phyloP scores from a whole-genome alignment of 768 basidiomycete species.

The Leucosporidium yakuticum region DNA sequence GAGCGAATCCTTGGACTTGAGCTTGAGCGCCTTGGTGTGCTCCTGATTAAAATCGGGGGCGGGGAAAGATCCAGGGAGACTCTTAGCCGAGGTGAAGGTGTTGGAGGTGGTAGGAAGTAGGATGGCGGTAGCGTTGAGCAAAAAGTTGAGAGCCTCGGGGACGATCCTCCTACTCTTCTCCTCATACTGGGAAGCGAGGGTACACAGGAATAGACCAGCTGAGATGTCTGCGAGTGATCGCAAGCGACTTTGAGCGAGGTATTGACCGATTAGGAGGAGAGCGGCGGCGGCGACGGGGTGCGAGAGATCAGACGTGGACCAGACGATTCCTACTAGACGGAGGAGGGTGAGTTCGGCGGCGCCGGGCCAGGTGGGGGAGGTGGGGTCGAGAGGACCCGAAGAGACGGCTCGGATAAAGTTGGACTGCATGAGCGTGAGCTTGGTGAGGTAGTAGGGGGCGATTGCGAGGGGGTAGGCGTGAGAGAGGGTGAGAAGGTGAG shows the following conservation, averaged over 20 bases:
- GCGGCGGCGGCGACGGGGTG: constrained; percentile 84
- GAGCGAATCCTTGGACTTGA: constrained; percentile 43
- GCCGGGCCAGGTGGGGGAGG: constrained; percentile 83
- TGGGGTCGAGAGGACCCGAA: constrained; percentile 55
- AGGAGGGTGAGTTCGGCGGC: constrained; percentile 72
- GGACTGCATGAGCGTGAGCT: constrained; percentile 85
- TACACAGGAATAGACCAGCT: constrained; percentile 82
- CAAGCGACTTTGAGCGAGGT: constrained; percentile 76
- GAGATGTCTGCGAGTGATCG: constrained; percentile 67
- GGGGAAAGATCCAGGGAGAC: constrained; percentile 65
- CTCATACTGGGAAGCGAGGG: constrained; percentile 70
- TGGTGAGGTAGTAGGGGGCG: constrained; percentile 71
- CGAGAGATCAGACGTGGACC: constrained; percentile 91
- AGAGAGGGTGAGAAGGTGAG: constrained; percentile 71
- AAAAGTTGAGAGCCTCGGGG: constrained; percentile 82
- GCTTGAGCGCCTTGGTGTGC: constrained; percentile 27
- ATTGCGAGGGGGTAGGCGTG: constrained; percentile 72
- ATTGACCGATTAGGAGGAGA: constrained; percentile 80
- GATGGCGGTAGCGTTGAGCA: constrained; percentile 63
- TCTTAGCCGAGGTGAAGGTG: constrained; percentile 44
- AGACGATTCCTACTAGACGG: constrained; percentile 69
- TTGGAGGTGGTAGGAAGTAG: constrained; percentile 53
- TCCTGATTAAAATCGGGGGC: constrained; percentile 56
- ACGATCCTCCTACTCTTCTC: constrained; percentile 72
- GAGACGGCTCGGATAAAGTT: constrained; percentile 79